Percentiles rank a stretch among this genome's conserved stretches.
These are phyloP conservation scores for Aspergillus luchuensis DNA, from an alignment of 2,329 filamentous ascomycete species.

Conservation along the genomic window DNA sequence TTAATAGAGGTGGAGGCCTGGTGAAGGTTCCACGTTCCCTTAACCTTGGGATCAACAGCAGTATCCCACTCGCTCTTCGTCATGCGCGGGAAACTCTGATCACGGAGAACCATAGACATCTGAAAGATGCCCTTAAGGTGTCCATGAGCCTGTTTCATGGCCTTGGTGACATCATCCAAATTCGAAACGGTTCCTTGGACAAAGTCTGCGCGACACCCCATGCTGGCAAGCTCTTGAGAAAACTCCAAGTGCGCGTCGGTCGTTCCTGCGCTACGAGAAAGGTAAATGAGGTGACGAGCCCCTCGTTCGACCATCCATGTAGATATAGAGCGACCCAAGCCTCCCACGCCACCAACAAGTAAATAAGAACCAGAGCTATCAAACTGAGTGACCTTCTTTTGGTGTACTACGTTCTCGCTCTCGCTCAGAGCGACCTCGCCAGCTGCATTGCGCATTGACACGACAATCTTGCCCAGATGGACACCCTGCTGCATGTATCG, in stretches of 20 bases:
- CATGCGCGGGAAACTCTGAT: slow-evolving; percentile 22
- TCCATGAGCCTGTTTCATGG: not conserved
- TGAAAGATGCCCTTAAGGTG: slow-evolving; percentile 25
- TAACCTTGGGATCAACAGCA: slow-evolving; percentile 36
- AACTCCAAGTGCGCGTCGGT: not conserved
- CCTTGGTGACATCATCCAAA: slow-evolving; percentile 9
- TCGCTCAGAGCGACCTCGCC: too few species aligned
- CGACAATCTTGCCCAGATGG: too few species aligned
- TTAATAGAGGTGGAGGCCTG: slow-evolving; percentile 8
- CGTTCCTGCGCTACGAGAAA: slow-evolving; percentile 13
- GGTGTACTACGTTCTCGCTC: too few species aligned
- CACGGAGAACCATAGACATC: slow-evolving; percentile 19
- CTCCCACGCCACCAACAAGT: slow-evolving; percentile 20
- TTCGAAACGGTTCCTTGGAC: slow-evolving; percentile 13
- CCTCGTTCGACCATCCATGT: slow-evolving; percentile 20
- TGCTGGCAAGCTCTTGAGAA: slow-evolving; percentile 4
- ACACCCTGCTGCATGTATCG: too few species aligned
- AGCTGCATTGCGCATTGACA: too few species aligned
- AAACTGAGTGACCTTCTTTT: not conserved
- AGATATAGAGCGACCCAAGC: slow-evolving; percentile 18
- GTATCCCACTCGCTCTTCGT: slow-evolving; percentile 32
- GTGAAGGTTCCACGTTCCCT: slow-evolving; percentile 35
- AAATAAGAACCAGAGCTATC: slow-evolving; percentile 13
- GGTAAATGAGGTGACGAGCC: slow-evolving; percentile 15
- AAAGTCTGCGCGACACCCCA: not conserved